Percentiles rank a stretch among this genome's conserved stretches.
phyloP scores from a whole-genome alignment of 2,329 filamentous ascomycete genomes.

The Aspergillus costaricaensis region DNA sequence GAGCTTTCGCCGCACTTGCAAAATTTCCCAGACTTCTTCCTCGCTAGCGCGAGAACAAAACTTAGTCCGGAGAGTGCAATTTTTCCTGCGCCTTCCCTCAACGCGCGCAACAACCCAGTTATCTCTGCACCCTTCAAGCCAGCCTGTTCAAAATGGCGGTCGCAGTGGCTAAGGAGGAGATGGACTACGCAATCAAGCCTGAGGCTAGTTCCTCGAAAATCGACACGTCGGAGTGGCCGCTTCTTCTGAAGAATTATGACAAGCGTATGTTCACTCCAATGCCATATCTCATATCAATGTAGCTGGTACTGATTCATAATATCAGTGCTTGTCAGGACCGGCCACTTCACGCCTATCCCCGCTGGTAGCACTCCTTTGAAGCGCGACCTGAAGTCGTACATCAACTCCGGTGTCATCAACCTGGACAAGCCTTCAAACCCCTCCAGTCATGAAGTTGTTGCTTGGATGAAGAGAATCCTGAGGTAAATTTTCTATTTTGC shows the following conservation, averaged over 20 bases:
- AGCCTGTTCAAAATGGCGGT: constrained; percentile 36
- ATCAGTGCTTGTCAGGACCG: constrained; percentile 84
- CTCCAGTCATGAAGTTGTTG: constrained; percentile 97
- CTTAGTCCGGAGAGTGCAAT: constrained; percentile 25
- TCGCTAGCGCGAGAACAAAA: constrained; percentile 28
- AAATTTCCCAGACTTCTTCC: constrained; percentile 31
- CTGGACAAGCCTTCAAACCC: constrained; percentile 97
- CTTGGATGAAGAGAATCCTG: constrained; percentile 98
- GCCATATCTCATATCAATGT: constrained; percentile 9
- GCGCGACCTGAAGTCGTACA: constrained; percentile 94
- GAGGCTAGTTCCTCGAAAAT: constrained; percentile 75
- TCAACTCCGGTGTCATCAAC: constrained; percentile 97
- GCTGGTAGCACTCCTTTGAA: constrained; percentile 87
- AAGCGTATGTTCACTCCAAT: constrained; percentile 64
- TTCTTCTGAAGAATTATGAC: constrained; percentile 94
- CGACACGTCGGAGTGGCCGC: constrained; percentile 87
- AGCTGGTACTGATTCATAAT: constrained; percentile 18
- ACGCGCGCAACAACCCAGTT: constrained; percentile 21
- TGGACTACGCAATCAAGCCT: constrained; percentile 89
- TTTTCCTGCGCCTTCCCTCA: constrained; percentile 24
- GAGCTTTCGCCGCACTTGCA: constrained; percentile 28
- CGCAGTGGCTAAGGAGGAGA: constrained; percentile 61
- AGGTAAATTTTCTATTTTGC: constrained; percentile 56
- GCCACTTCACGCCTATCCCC: constrained; percentile 95
- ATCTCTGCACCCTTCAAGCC: constrained; percentile 21